These are phyloP conservation scores for Tricholoma saponaceum DNA, from an alignment of 768 basidiomycete species.

Conservation along the genomic window DNA sequence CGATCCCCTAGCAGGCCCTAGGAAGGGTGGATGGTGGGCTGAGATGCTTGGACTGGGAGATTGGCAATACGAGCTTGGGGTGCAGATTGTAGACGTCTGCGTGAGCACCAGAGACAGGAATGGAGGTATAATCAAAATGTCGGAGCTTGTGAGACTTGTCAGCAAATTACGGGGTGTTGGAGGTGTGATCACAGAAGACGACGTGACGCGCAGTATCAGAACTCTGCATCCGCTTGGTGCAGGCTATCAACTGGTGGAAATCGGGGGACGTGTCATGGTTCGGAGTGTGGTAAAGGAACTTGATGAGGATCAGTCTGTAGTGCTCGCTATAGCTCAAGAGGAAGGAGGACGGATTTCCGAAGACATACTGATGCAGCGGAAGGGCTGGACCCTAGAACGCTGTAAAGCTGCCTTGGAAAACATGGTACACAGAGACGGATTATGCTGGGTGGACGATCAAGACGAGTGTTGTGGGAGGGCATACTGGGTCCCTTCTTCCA, in stretches of 20 bases:
- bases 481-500: slow-evolving; percentile 88
- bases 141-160: slow-evolving; percentile 78
- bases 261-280: slow-evolving; percentile 77
- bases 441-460: slow-evolving; percentile 95
- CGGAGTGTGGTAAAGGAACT: slow-evolving; percentile 87
- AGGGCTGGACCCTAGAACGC: slow-evolving; percentile 78
- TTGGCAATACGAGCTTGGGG: slow-evolving; percentile 94
- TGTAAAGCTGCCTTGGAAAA: slow-evolving; percentile 79
- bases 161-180: slow-evolving; percentile 68
- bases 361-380: slow-evolving; percentile 50
- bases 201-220: slow-evolving; percentile 79
- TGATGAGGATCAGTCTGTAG: slow-evolving; percentile 82
- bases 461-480: slow-evolving; percentile 59
- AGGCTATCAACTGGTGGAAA: slow-evolving; percentile 83
- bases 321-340: slow-evolving; percentile 70
- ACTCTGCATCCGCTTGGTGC: slow-evolving; percentile 84
- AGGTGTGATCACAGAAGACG: slow-evolving; percentile 77
- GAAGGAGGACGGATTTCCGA: slow-evolving; percentile 70
- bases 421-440: slow-evolving; percentile 85
- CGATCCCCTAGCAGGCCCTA: slow-evolving; percentile 86
- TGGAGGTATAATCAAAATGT: slow-evolving; percentile 89
- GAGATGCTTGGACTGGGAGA: slow-evolving; percentile 86
- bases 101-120: slow-evolving; percentile 85
- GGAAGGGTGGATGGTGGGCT: slow-evolving; percentile 88
- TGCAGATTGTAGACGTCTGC: slow-evolving; percentile 92